Evolutionary conservation across 2,329 filamentous ascomycete genomes (phyloP).

Genomic region (Fusarium ambrosium): DNA sequence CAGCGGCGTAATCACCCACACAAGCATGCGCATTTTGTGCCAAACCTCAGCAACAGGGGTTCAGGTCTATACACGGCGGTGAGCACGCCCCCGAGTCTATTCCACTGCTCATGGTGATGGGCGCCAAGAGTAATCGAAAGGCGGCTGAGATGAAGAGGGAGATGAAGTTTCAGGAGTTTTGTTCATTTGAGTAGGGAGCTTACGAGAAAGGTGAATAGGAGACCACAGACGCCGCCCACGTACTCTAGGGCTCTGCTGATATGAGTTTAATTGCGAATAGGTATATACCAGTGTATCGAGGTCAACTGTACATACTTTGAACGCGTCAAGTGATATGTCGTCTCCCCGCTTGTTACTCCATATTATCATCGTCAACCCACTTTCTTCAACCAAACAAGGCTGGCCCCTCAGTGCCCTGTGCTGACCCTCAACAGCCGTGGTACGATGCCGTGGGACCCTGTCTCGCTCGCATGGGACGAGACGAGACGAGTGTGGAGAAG

Average conservation of each 20-base stretch:
- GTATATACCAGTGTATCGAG: background rate
- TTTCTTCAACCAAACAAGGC: background rate
- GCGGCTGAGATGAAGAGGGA: background rate
- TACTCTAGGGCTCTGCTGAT: background rate
- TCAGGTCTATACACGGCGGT: background rate
- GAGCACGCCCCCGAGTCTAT: background rate
- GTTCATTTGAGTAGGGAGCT: background rate
- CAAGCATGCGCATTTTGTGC: too few relatives aligned
- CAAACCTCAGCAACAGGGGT: too few relatives aligned
- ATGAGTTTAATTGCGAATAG: background rate
- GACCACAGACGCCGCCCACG: background rate
- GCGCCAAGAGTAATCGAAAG: background rate
- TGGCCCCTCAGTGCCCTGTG: background rate
- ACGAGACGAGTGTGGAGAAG: background rate
- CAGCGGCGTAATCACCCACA: too few relatives aligned
- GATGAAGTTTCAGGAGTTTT: background rate
- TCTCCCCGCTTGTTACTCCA: background rate
- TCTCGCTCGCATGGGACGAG: background rate
- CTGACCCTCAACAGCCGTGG: background rate
- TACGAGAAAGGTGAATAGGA: background rate
- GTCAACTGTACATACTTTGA: background rate
- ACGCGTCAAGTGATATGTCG: background rate
- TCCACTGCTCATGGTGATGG: background rate
- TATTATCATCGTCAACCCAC: background rate
- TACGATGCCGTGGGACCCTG: background rate